A percentile compares a stretch with the other conserved stretches of the same genome.
Evolutionary conservation across 1,284 basidiomycete species (phyloP).

Genomic region (Omphalotus olearius): DNA sequence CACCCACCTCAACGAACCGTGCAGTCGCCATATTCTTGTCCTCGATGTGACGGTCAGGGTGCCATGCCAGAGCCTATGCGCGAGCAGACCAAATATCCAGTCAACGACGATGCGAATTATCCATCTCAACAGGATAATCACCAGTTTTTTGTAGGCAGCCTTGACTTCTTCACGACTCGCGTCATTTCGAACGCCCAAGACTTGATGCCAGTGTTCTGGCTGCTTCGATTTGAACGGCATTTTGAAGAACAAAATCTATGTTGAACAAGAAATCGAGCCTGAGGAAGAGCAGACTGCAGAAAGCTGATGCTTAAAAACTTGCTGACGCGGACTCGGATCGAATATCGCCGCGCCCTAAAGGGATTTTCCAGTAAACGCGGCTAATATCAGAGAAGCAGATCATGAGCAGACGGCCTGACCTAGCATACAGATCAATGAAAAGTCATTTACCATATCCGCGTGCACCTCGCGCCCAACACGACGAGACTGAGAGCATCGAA

Average conservation of each 20-base stretch:
- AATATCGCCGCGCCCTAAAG: no score
- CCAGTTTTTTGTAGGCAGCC: slow-evolving; percentile 27
- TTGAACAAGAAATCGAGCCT: no score
- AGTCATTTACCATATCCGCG: no score
- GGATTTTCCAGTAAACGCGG: no score
- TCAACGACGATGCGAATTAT: slow-evolving; percentile 4
- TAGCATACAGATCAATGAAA: no score
- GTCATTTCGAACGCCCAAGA: slow-evolving; percentile 26
- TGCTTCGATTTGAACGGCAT: slow-evolving; percentile 8
- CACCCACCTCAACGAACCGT: slow-evolving; percentile 22
- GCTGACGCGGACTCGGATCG: no score
- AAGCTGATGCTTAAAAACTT: no score
- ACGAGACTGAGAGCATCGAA: no score
- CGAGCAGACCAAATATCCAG: not conserved
- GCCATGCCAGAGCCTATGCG: slow-evolving; percentile 29
- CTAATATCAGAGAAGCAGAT: no score
- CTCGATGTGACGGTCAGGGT: slow-evolving; percentile 24
- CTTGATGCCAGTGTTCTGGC: slow-evolving; percentile 17
- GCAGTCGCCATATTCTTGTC: slow-evolving; percentile 21
- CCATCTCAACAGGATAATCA: slow-evolving; percentile 15
- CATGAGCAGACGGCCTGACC: no score
- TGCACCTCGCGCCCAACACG: no score
- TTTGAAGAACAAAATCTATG: not conserved
- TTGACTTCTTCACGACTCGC: slow-evolving; percentile 27
- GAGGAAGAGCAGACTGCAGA: no score